Evolutionary conservation across 106 monocot genomes (phyloP), one percentile per base, ranked within the genome.

Genomic region (Dendrobium nobile): DNA sequence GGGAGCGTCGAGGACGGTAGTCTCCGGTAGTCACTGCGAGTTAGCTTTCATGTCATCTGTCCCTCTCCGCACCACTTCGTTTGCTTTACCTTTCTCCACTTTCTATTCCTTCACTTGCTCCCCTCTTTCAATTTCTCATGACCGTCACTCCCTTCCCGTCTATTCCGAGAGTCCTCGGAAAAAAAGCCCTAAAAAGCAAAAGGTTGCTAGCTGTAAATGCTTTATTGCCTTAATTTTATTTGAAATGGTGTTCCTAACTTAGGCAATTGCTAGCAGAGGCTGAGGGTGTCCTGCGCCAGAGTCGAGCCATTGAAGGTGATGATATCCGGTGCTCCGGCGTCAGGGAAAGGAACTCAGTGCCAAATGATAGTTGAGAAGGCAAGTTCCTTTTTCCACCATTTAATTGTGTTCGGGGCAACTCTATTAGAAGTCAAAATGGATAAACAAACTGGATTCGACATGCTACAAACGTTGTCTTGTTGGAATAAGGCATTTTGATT

Each of bases 311-410:
- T 97, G 84, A 97, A 92, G 88, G 92, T 97, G 81, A 97, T 97
- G 89, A 97, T 97, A 79, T 94, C 92, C 5, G 96, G 94, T 2
- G 90, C 96, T 28, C 96, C 96, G 5, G 96, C 96, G 7, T 97
- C 96, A 0, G 96, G 96, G 33, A 97, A 97, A 75, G 96, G 96
- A 41, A 94, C 96, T 37, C 96, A 97, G 77, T 94, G 96, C 41
- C 77, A 87, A 73, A 81, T 97, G 90, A 92, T 92, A 59, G 90
- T 94, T 28, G 80, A 89, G 77, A 97, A 94, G 88, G 96, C 93
- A 1, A 7, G 47, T 43, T 43, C 8, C 74, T 74, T 43, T 74
- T 74, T 9, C 51, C 20, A 24, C 43, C 20, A 74, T 72, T 70
- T 70, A 67, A 4, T n/a, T 7, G 55, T 56, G 13, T 56, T 61